Evolutionary conservation across 148 eudicot genomes (phyloP), one percentile per base, ranked within the genome.

Genomic region (Persicaria tinctoria): DNA sequence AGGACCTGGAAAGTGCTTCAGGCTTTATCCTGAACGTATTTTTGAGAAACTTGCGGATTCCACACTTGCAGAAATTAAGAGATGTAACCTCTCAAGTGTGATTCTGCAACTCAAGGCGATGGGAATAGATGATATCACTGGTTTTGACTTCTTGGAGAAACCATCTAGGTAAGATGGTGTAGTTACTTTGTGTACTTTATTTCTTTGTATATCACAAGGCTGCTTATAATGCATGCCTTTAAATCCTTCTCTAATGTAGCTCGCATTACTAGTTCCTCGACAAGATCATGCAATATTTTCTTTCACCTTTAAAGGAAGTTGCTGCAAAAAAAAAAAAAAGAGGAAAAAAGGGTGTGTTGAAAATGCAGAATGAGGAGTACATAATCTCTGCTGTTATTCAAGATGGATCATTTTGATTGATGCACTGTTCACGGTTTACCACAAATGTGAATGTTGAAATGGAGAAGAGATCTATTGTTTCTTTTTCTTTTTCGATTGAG

Each of bases 1-100:
- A 81, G 96, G 91, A 80, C 92, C 97, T 75, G 98, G 97, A 49
- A 95, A 92, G 77, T 95, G 97, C 84, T 95, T 90, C 75, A 93
- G 98, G 62, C 92, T 95, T 49, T 95, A 95, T 77, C 93, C 93
- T 50, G 98, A 95, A 79, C 76, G 74, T 70, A 86, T 82, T 82
- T 92, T 90, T 82, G 96, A 85, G 81, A 88, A 83, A 78, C 91
- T 95, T 77, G 78, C 76, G 14, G 92, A 92, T 80, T 92, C 97
- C 69, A 90, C 98, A 49, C 83, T 86, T 46, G 97, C 98, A 74
- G 98, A 95, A 87, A 95, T 95, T 53, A 92, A 86, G 74, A 82
- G 97, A 44, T 84, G 92, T 81, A 86, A 89, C 80, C 93, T 95
- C 20, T 85, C 96, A 62, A 89, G 84, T 82, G 98, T 92, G 78